Percentiles rank a stretch among this genome's conserved stretches.
These are phyloP conservation scores for Cytospora mali DNA, from an alignment of 2,329 filamentous ascomycete species.

Conservation along the genomic window DNA sequence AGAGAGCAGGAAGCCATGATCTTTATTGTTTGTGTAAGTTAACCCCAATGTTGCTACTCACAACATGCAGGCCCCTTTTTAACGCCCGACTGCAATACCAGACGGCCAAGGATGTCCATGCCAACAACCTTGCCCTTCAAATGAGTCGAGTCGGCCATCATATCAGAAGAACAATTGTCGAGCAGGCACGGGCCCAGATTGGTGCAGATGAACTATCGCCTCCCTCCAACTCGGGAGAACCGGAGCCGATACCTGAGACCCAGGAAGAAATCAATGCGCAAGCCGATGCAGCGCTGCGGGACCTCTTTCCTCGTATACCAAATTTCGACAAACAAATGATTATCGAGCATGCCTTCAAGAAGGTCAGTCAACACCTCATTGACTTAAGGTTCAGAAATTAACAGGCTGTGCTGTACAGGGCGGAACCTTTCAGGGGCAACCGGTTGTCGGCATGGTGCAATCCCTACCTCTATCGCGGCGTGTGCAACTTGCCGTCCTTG, in stretches of 20 bases:
- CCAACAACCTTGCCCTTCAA: conserved; percentile 51
- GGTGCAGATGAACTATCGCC: conserved; percentile 34
- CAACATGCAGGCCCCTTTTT: conserved; percentile 24
- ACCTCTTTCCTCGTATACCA: conserved; percentile 67
- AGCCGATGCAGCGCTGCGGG: conserved; percentile 63
- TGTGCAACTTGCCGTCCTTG: conserved; percentile 66
- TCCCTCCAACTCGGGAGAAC: conserved; percentile 37
- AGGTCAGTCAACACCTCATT: conserved; percentile 44
- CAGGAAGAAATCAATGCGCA: conserved; percentile 64
- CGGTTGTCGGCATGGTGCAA: conserved; percentile 59
- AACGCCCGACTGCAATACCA: conserved; percentile 30
- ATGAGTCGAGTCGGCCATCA: conserved; percentile 64
- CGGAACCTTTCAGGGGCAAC: conserved; percentile 53
- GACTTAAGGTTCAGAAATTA: conserved; percentile 1
- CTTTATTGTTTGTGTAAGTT: conserved; percentile 66
- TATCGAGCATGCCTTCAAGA: conserved; percentile 64
- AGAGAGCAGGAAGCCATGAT: conserved; percentile 64
- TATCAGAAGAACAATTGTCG: conserved; percentile 60
- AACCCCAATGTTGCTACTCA: conserved; percentile 1
- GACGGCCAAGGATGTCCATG: conserved; percentile 39
- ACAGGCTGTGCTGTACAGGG: conserved; percentile 42
- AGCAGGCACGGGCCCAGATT: conserved; percentile 49
- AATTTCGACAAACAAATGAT: conserved; percentile 65
- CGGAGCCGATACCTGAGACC: conserved; percentile 62
- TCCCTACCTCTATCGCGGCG: conserved; percentile 61